These are phyloP conservation scores for Arctostaphylos glauca DNA, from an alignment of 148 eudicot genomes.

Conservation along the genomic window DNA sequence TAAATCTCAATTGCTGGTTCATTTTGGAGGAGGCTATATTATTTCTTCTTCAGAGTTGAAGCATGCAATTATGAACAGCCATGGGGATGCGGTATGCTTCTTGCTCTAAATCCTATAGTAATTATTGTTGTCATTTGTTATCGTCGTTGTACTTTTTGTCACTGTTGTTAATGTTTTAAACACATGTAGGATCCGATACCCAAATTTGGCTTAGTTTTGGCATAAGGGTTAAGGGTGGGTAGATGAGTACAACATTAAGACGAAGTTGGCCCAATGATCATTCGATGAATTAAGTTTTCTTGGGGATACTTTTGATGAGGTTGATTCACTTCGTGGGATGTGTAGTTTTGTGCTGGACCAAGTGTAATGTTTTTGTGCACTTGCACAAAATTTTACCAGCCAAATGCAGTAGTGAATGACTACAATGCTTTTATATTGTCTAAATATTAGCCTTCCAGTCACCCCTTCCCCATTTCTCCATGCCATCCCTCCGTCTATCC, in stretches of 20 bases:
- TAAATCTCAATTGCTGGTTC: constrained; percentile 23
- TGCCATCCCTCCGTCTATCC: not conserved
- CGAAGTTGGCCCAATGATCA: not conserved
- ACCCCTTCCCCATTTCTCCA: not conserved
- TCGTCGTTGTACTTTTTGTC: no score
- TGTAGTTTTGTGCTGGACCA: not conserved
- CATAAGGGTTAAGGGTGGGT: no score
- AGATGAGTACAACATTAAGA: no score
- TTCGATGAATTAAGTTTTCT: not conserved
- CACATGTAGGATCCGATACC: not conserved
- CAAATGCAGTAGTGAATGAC: not conserved
- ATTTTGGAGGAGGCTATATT: constrained; percentile 86
- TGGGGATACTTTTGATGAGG: not conserved
- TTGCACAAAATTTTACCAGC: not conserved
- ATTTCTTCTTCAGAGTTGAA: constrained; percentile 73
- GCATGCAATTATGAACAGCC: constrained; percentile 62
- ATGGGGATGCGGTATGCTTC: not conserved
- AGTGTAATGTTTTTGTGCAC: not conserved
- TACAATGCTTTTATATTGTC: not conserved
- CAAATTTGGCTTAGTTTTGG: no score
- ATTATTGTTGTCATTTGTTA: no score
- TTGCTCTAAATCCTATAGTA: not conserved
- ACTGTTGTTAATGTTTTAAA: not conserved
- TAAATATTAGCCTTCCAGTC: not conserved
- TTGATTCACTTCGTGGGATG: not conserved